Evolutionary conservation across 768 basidiomycete species (phyloP).

Genomic region (Termitomyces sp.): DNA sequence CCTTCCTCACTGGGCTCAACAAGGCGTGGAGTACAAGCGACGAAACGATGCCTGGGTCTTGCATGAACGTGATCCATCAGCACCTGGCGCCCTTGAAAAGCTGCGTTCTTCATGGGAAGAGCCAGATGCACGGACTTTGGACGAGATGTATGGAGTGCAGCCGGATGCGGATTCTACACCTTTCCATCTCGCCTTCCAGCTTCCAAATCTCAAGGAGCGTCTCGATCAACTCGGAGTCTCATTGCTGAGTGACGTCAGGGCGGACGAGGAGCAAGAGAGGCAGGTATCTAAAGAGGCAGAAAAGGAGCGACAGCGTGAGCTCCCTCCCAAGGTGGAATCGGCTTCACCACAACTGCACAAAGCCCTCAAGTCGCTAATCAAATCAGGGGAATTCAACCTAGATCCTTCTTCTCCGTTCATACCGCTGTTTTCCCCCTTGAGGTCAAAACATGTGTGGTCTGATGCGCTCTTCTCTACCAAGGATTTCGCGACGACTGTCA

Average conservation of each 20-base stretch:
- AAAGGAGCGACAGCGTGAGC: slow-evolving; percentile 21
- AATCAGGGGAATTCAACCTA: background rate
- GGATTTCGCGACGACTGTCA: slow-evolving; percentile 29
- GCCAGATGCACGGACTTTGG: slow-evolving; percentile 30
- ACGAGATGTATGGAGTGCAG: slow-evolving; percentile 28
- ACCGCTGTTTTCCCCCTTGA: slow-evolving; percentile 2
- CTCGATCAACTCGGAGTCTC: slow-evolving; percentile 22
- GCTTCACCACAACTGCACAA: background rate
- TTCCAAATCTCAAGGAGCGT: slow-evolving; percentile 18
- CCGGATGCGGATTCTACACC: slow-evolving; percentile 14
- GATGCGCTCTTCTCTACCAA: slow-evolving; percentile 23
- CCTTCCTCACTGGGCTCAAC: slow-evolving; percentile 36
- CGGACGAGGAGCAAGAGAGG: slow-evolving; percentile 47
- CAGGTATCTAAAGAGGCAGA: slow-evolving; percentile 40
- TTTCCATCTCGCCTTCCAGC: slow-evolving; percentile 5
- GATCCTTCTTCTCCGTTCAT: background rate
- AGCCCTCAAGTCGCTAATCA: background rate
- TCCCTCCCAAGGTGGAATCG: background rate
- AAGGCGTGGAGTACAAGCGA: slow-evolving; percentile 25
- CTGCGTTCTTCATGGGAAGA: slow-evolving; percentile 30
- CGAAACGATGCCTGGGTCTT: slow-evolving; percentile 18
- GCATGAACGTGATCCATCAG: background rate
- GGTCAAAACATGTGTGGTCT: slow-evolving; percentile 14
- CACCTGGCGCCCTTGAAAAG: slow-evolving; percentile 5
- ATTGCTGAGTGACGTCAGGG: slow-evolving; percentile 11